phyloP scores from a whole-genome alignment of 2,329 filamentous ascomycete genomes.

The Talaromyces sp. region DNA sequence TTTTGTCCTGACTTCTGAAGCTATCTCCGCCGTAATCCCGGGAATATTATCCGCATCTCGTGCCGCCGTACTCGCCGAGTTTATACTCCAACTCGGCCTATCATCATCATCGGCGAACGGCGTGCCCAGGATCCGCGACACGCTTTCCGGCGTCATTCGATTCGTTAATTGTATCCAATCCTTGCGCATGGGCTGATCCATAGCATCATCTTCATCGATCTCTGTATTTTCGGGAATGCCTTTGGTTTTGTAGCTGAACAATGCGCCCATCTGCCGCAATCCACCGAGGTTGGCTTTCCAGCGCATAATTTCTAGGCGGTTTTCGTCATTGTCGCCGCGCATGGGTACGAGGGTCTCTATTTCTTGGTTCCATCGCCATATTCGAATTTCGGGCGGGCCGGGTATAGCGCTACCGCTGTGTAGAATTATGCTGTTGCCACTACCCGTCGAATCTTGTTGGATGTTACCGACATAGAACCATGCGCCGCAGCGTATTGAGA shows the following conservation, averaged over 20 bases:
- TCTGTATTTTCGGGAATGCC: slow-evolving; percentile 23
- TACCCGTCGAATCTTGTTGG: not conserved
- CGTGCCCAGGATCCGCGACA: slow-evolving; percentile 50
- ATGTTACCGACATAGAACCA: slow-evolving; percentile 56
- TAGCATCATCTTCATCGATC: slow-evolving; percentile 39
- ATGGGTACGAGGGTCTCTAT: slow-evolving; percentile 37
- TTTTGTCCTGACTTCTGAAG: slow-evolving; percentile 9
- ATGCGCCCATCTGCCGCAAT: slow-evolving; percentile 52
- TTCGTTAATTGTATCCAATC: slow-evolving; percentile 56
- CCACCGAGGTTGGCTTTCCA: slow-evolving; percentile 56
- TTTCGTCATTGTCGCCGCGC: slow-evolving; percentile 30
- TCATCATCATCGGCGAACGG: slow-evolving; percentile 34
- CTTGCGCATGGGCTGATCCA: slow-evolving; percentile 10
- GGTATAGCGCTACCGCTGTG: slow-evolving; percentile 22
- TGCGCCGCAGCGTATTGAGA: slow-evolving; percentile 60
- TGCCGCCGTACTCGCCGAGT: slow-evolving; percentile 56
- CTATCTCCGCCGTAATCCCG: slow-evolving; percentile 42
- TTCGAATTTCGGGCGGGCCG: slow-evolving; percentile 40
- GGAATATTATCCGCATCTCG: slow-evolving; percentile 60
- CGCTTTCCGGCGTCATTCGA: slow-evolving; percentile 47
- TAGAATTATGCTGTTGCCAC: slow-evolving; percentile 11
- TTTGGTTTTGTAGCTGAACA: slow-evolving; percentile 38
- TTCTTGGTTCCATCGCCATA: slow-evolving; percentile 54
- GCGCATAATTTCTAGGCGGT: slow-evolving; percentile 48
- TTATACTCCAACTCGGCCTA: slow-evolving; percentile 53